Conservation (phyloP, 164 flowering plant species). For the Houttuynia cordata region DNA sequence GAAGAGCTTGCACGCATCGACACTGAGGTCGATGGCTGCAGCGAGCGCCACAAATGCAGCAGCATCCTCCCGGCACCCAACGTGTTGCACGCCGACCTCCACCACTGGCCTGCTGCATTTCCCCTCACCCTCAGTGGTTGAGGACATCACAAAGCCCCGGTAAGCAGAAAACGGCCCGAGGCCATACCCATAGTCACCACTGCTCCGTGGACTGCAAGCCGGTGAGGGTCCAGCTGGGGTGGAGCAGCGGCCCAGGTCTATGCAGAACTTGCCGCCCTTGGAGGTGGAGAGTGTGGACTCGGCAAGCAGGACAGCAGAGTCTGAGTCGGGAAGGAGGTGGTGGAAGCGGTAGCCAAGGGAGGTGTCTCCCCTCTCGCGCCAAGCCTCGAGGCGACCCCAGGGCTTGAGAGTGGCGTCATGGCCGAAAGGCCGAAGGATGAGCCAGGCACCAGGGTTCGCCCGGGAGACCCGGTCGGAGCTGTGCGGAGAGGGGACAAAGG, state of each 20-base stretch:
- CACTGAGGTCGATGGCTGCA: conserved; percentile 83
- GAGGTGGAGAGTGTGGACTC: conserved; percentile 44
- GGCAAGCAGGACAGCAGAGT: conserved; percentile 38
- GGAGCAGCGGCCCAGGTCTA: conserved; percentile 40
- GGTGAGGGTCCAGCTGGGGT: conserved; percentile 32
- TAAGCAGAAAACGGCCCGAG: conserved; percentile 63
- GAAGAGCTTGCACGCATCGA: conserved; percentile 89
- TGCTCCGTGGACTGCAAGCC: conserved; percentile 47
- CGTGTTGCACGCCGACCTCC: conserved; percentile 83
- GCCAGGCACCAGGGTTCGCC: conserved; percentile 93
- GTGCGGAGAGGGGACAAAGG: conserved; percentile 78
- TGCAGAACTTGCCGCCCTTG: conserved; percentile 66
- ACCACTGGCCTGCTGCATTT: conserved; percentile 57
- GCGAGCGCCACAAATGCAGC: conserved; percentile 83
- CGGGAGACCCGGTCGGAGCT: conserved; percentile 82
- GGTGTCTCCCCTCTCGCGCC: conserved; percentile 79
- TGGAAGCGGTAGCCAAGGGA: conserved; percentile 76
- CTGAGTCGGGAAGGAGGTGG: conserved; percentile 32
- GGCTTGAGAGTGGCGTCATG: conserved; percentile 10
- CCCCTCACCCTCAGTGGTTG: conserved; percentile 71
- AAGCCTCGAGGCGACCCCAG: conserved; percentile 94
- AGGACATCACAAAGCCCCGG: conserved; percentile 86
- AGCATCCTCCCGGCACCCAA: conserved; percentile 80
- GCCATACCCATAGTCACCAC: conserved; percentile 63
- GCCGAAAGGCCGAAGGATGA: conserved; percentile 87